phyloP scores from a whole-genome alignment of 345 rosid species.

The Populus deltoides region DNA sequence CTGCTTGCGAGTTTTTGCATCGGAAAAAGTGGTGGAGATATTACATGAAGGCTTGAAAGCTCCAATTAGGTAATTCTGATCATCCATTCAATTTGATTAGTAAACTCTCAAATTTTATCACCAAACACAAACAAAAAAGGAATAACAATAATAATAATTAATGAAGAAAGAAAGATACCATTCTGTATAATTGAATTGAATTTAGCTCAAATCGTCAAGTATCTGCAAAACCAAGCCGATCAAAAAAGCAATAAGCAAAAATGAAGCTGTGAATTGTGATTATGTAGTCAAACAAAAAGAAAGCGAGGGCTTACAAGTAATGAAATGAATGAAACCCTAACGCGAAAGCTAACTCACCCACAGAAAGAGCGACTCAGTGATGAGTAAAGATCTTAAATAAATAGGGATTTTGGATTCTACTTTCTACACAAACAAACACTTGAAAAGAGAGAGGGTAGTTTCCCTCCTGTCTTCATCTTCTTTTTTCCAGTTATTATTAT shows the following conservation, averaged over 20 bases:
- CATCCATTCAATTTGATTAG: background rate
- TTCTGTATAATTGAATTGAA: background rate
- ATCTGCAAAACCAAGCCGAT: background rate
- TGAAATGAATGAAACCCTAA: background rate
- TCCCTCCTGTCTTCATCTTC: background rate
- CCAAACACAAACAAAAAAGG: background rate
- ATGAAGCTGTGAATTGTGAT: background rate
- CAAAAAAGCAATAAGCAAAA: background rate
- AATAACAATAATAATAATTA: background rate
- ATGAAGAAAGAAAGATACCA: background rate
- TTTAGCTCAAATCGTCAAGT: background rate
- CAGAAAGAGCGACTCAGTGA: background rate
- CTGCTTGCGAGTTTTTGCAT: constrained; percentile 86
- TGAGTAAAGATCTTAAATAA: background rate
- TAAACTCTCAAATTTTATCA: background rate
- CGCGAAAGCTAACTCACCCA: background rate
- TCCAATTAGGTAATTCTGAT: constrained; percentile 84
- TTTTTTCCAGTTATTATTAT: too few species aligned
- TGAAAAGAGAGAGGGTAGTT: background rate
- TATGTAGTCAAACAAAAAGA: background rate
- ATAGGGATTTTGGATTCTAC: background rate
- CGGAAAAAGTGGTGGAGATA: constrained; percentile 61
- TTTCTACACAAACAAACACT: background rate
- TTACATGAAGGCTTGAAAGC: constrained; percentile 95
- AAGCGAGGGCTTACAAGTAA: background rate